Evolutionary conservation across 139 green algal genomes (phyloP).

Genomic region (Chlorella sp.): DNA sequence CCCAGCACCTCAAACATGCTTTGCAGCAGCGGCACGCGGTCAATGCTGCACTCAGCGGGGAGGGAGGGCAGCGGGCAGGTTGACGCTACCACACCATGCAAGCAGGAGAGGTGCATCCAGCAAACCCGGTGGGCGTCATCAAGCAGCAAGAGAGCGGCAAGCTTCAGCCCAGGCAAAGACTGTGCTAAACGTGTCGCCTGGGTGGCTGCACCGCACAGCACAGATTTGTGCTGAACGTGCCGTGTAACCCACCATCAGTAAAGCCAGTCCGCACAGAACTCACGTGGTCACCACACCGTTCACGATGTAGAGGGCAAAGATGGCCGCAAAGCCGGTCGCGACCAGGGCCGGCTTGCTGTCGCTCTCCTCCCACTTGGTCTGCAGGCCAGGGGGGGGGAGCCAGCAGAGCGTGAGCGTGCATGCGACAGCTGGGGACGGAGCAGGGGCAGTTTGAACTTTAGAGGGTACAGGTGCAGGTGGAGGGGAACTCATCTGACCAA

Average conservation of each 20-base stretch:
- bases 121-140: background rate
- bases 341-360: constrained; percentile 53
- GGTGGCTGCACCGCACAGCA: background rate
- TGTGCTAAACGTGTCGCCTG: background rate
- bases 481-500: too few species aligned
- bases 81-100: too few species aligned
- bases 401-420: background rate
- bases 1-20: constrained; percentile 53
- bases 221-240: too few species aligned
- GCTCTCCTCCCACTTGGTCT: constrained; percentile 49
- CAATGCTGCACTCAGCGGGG: background rate
- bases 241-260: too few species aligned
- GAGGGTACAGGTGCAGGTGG: background rate
- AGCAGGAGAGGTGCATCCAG: background rate
- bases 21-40: constrained; percentile 46
- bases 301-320: constrained; percentile 48
- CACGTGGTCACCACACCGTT: constrained; percentile 31
- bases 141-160: background rate
- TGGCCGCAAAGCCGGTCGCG: constrained; percentile 22
- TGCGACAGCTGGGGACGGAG: too few species aligned
- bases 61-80: background rate
- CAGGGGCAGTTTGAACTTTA: too few species aligned
- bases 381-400: background rate
- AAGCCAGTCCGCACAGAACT: background rate
- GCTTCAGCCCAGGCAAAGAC: background rate